Evolutionary conservation across 257 asterid species (phyloP).

Genomic region (Nicotiana tomentosiformis): DNA sequence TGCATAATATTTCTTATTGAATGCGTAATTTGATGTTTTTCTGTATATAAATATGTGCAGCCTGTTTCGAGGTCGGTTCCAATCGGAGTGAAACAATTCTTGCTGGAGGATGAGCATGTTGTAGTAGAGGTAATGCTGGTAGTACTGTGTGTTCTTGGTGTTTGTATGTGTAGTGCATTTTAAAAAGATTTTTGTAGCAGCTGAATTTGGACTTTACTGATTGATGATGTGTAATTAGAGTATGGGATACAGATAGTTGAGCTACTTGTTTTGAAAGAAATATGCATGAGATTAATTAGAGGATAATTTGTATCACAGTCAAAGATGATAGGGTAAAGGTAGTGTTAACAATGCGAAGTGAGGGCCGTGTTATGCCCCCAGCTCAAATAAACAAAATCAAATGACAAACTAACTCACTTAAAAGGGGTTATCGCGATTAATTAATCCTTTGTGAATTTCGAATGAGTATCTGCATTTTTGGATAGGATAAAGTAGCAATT

Average conservation of each 20-base stretch:
- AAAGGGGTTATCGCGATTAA: background rate
- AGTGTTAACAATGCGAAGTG: no score
- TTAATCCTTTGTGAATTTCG: background rate
- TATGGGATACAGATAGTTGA: background rate
- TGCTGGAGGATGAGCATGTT: slow-evolving; percentile 64
- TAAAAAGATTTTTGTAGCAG: background rate
- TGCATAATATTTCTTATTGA: background rate
- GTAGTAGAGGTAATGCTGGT: slow-evolving; percentile 53
- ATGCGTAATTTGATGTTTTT: background rate
- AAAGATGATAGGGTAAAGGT: background rate
- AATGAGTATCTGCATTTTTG: background rate
- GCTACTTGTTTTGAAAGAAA: background rate
- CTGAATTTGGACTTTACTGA: background rate
- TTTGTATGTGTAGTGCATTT: background rate
- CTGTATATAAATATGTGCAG: slow-evolving; percentile 25
- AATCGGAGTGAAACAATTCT: slow-evolving; percentile 49
- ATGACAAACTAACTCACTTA: background rate
- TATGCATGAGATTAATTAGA: background rate
- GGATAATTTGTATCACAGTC: background rate
- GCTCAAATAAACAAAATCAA: no score
- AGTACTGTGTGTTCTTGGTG: background rate
- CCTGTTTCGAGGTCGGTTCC: slow-evolving; percentile 66
- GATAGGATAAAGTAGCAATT: background rate
- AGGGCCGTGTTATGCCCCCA: no score
- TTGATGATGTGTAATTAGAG: background rate